Evolutionary conservation across 768 basidiomycete species (phyloP).

Genomic region (Psilocybe sp.): DNA sequence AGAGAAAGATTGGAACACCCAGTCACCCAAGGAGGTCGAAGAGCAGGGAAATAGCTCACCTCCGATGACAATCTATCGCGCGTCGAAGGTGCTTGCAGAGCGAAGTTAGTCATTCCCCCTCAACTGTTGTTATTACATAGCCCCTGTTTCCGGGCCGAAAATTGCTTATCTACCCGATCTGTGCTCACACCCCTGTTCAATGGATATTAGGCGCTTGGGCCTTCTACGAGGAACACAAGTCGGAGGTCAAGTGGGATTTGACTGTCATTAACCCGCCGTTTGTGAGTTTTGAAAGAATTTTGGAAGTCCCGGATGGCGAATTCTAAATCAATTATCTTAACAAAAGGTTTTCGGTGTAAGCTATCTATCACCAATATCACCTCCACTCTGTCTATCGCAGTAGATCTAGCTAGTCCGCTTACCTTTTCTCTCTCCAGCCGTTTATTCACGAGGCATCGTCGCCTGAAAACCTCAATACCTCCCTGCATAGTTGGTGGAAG

Average conservation of each 20-base stretch:
- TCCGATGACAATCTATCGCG: constrained; percentile 45
- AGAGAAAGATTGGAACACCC: constrained; percentile 63
- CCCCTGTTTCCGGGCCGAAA: not conserved
- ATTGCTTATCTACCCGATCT: not conserved
- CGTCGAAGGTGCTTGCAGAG: constrained; percentile 68
- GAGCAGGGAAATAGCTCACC: constrained; percentile 46
- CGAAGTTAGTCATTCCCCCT: constrained; percentile 30
- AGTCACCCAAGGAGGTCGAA: constrained; percentile 39
- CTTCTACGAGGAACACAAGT: constrained; percentile 40
- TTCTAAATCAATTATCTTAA: not conserved
- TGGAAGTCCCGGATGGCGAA: not conserved
- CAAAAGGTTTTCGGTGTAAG: constrained; percentile 31
- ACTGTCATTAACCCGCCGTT: constrained; percentile 53
- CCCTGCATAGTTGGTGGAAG: constrained; percentile 28
- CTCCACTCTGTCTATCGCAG: no score
- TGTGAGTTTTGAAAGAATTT: constrained; percentile 23
- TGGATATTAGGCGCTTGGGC: constrained; percentile 28
- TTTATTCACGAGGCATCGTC: constrained; percentile 37
- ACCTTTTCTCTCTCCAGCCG: constrained; percentile 26
- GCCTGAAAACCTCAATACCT: constrained; percentile 35
- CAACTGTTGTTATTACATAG: not conserved
- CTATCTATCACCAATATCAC: not conserved
- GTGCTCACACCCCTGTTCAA: no score
- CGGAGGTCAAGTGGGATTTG: constrained; percentile 46
- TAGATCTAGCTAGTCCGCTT: no score